Evolutionary conservation across 2,329 filamentous ascomycete species (phyloP), one percentile per base, ranked within the genome.

Genomic region (Pestalotiopsis sp.): DNA sequence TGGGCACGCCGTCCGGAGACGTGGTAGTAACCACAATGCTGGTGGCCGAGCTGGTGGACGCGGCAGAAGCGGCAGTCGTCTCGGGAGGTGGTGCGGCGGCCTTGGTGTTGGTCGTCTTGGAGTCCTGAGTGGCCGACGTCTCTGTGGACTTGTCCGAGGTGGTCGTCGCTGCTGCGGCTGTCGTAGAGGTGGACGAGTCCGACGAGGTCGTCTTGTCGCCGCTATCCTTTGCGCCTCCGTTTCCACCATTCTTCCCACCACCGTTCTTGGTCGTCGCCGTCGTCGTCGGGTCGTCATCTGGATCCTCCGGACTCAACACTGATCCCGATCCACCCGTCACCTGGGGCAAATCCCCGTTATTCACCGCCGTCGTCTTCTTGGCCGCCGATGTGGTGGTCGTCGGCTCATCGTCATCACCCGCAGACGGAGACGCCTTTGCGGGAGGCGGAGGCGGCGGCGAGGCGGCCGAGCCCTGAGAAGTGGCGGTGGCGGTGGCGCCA

Each of bases 231-330:
- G 25, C 25, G 9, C 49, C 49, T n/a, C 49, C 49, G 5, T 36
- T 36, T 14, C 40, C 38, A 6, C 63, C 41, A 14, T 56, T 66
- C 36, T 45, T 64, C 20, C 38, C 41, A 36, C 38, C 41, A 52
- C 31, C 63, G 20, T 58, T 45, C 25, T 56, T 14, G 14, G 41
- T 58, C 20, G 64, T 66, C 7, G 59, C 38, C 14, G 59, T 40
- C 17, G n/a, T 64, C 36, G 27, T 58, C 45, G 25, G 31, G 31
- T 65, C 45, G 14, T 63, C 60, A 56, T 65, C 65, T 2, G 68
- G 64, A 25, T 57, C 63, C 38, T 25, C 68, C 20, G 68, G 68
- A 56, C 65, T 69, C 60, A 62, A 40, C 20, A 66, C 66, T 20
- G 45, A 56, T 4, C 38, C 65, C 27, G 68, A 40, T 17, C 56